Conservation (phyloP, 2,329 filamentous ascomycete species). For the Hawksworthiomyces lignivorus region DNA sequence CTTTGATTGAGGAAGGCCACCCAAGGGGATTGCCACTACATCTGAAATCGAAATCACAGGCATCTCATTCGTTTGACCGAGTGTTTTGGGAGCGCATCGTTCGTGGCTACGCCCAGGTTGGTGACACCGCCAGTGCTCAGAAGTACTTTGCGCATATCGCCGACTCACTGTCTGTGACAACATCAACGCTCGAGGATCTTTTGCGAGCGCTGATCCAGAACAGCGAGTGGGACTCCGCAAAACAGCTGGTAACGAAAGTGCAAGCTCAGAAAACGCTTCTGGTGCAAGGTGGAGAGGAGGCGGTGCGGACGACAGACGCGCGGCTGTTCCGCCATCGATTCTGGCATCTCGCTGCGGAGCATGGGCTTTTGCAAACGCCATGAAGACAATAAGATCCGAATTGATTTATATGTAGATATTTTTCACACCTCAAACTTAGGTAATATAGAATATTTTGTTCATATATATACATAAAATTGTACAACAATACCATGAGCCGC, state of each 20-base stretch:
- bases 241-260: slow-evolving; percentile 19
- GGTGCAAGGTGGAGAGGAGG: slow-evolving; percentile 13
- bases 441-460: no score
- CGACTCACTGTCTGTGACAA: slow-evolving; percentile 31
- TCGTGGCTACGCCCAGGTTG: slow-evolving; percentile 53
- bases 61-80: slow-evolving; percentile 36
- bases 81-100: slow-evolving; percentile 66
- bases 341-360: slow-evolving; percentile 37
- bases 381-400: neutral
- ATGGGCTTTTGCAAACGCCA: slow-evolving; percentile 26
- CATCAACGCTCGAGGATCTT: slow-evolving; percentile 35
- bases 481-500: no score
- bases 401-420: no score
- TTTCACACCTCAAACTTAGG: no score
- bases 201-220: slow-evolving; percentile 23
- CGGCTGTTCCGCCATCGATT: slow-evolving; percentile 42
- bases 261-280: slow-evolving; percentile 16
- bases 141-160: slow-evolving; percentile 39
- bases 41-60: no score
- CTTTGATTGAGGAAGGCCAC: slow-evolving; percentile 46
- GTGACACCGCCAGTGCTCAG: slow-evolving; percentile 43
- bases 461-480: no score
- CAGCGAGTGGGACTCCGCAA: slow-evolving; percentile 17
- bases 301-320: slow-evolving; percentile 9
- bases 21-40: no score